Percentiles rank a stretch among this genome's conserved stretches.
phyloP scores from a whole-genome alignment of 306 rosid genomes.

The Biancaea sappan region DNA sequence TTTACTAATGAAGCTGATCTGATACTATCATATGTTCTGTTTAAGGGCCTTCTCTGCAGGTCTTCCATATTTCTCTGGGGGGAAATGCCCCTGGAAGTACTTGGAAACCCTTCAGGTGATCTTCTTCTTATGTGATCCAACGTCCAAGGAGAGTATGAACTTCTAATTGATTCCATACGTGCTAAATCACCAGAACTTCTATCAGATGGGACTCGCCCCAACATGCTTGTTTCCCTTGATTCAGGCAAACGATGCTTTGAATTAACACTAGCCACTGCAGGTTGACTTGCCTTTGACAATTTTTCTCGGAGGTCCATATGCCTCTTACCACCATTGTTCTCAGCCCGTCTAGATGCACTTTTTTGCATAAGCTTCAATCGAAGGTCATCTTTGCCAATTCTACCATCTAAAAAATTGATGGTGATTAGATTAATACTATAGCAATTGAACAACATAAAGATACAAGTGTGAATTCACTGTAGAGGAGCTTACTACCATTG shows the following conservation, averaged over 20 bases:
- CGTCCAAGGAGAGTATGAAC: constrained; percentile 83
- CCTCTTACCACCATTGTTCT: constrained; percentile 53
- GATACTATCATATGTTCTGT: constrained; percentile 58
- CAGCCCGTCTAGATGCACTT: constrained; percentile 52
- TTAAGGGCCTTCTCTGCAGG: constrained; percentile 60
- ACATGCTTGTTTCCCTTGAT: constrained; percentile 51
- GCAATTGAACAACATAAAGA: constrained; percentile 32
- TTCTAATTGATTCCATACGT: constrained; percentile 65
- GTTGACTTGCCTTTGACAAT: constrained; percentile 62
- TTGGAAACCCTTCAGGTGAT: constrained; percentile 51
- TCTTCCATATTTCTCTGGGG: constrained; percentile 53
- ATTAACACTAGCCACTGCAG: constrained; percentile 30
- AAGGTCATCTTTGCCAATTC: constrained; percentile 78
- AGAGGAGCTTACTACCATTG: constrained; percentile 59
- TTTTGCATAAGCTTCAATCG: constrained; percentile 84
- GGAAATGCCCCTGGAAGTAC: constrained; percentile 50
- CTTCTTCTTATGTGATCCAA: constrained; percentile 69
- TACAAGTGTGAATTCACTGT: constrained; percentile 35
- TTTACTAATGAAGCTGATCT: constrained; percentile 57
- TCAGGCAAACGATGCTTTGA: constrained; percentile 51
- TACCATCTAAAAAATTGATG: constrained; percentile 44
- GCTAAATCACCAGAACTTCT: constrained; percentile 69
- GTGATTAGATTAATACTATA: constrained; percentile 27
- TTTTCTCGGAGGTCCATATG: constrained; percentile 85
- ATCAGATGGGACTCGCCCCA: constrained; percentile 55